These are phyloP conservation scores for Penicillium paneum DNA, from an alignment of 2,329 filamentous ascomycete species.

Conservation along the genomic window DNA sequence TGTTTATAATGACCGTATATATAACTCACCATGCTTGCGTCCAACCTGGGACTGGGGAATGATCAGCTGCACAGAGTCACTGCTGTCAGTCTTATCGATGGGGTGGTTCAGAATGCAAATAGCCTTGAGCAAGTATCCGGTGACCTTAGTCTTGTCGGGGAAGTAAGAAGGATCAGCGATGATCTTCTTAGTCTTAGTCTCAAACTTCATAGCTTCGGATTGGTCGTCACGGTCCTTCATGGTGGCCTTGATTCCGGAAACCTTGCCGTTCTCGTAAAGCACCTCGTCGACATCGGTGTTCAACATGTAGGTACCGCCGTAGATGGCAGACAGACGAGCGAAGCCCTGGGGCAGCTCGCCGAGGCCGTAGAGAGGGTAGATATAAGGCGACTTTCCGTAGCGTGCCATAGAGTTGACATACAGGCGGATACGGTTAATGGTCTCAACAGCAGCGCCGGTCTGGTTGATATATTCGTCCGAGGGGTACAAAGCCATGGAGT, in stretches of 20 bases:
- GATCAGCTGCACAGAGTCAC: conserved; percentile 90
- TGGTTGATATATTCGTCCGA: conserved; percentile 81
- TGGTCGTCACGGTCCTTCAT: conserved; percentile 83
- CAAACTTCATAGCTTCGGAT: conserved; percentile 77
- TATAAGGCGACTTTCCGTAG: conserved; percentile 98
- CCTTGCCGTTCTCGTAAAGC: conserved; percentile 75
- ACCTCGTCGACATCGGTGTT: conserved; percentile 93
- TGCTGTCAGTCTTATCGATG: conserved; percentile 80
- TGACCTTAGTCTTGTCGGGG: conserved; percentile 78
- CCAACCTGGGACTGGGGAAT: conserved; percentile 97
- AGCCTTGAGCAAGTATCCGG: conserved; percentile 87
- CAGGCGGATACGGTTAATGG: conserved; percentile 85
- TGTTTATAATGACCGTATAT: neutral
- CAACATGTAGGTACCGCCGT: conserved; percentile 98
- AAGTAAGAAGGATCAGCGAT: conserved; percentile 97
- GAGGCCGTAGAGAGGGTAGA: conserved; percentile 96
- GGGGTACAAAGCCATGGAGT: conserved; percentile 95
- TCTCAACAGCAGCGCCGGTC: conserved; percentile 72
- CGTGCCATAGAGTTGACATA: conserved; percentile 97
- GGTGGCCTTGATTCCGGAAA: conserved; percentile 93
- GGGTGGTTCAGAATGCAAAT: conserved; percentile 98
- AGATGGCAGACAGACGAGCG: conserved; percentile 94
- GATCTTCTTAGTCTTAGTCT: conserved; percentile 94
- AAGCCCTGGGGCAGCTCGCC: conserved; percentile 97
- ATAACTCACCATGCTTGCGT: conserved; percentile 81